Percentiles rank a stretch among this genome's conserved stretches.
Evolutionary conservation across 1,284 basidiomycete species (phyloP).

Genomic region (Sporisorium sorghi): DNA sequence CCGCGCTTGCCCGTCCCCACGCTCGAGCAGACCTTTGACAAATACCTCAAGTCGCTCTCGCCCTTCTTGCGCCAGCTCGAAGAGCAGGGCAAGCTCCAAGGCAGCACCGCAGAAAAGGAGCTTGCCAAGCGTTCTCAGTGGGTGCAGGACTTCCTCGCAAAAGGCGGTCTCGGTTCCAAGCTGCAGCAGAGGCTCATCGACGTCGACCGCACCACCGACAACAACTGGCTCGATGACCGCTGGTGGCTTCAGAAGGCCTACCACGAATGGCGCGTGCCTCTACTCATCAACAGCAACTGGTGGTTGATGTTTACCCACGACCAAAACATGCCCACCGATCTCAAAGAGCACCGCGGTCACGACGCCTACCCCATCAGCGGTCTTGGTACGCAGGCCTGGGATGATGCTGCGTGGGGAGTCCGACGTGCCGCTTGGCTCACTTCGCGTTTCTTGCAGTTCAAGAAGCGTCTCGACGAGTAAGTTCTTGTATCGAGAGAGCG

Average conservation of each 20-base stretch:
- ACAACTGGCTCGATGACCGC: constrained; percentile 96
- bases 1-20: constrained; percentile 88
- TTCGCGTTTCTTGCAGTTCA: constrained; percentile 82
- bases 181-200: constrained; percentile 86
- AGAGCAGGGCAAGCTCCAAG: constrained; percentile 73
- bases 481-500: constrained; percentile 19
- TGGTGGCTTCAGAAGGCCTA: constrained; percentile 93
- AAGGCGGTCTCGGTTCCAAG: constrained; percentile 76
- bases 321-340: constrained; percentile 70
- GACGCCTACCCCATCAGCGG: constrained; percentile 58
- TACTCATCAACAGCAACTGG: constrained; percentile 95
- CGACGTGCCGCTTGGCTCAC: constrained; percentile 86
- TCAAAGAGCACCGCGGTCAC: constrained; percentile 58
- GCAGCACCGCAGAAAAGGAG: constrained; percentile 74
- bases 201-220: constrained; percentile 83
- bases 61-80: constrained; percentile 77
- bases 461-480: constrained; percentile 76
- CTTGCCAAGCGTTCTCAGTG: constrained; percentile 76
- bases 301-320: constrained; percentile 85
- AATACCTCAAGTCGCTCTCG: constrained; percentile 82
- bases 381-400: constrained; percentile 58
- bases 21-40: constrained; percentile 80
- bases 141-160: constrained; percentile 78
- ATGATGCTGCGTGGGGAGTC: constrained; percentile 79
- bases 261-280: constrained; percentile 86